These are phyloP conservation scores for Trichophyton mentagrophytes DNA, from an alignment of 2,329 filamentous ascomycete genomes.

Conservation along the genomic window DNA sequence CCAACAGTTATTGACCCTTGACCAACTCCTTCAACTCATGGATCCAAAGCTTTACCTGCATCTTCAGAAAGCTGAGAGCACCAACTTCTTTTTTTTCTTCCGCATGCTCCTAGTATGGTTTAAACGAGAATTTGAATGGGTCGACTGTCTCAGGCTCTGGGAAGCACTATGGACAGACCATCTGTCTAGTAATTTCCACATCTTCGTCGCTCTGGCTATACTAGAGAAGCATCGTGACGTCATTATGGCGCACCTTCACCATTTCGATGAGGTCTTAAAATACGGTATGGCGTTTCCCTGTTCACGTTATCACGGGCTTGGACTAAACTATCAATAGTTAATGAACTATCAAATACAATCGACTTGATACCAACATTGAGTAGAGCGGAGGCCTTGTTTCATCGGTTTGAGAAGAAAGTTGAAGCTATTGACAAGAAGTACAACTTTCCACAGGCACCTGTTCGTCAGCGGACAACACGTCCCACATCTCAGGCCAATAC, in stretches of 20 bases:
- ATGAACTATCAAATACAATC: conserved; percentile 86
- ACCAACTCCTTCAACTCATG: conserved; percentile 93
- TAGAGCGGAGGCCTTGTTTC: conserved; percentile 77
- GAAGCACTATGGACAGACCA: conserved; percentile 92
- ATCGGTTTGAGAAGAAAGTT: conserved; percentile 73
- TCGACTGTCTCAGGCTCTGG: conserved; percentile 77
- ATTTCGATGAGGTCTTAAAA: conserved; percentile 95
- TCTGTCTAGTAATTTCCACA: conserved; percentile 74
- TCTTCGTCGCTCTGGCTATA: conserved; percentile 88
- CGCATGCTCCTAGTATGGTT: conserved; percentile 98
- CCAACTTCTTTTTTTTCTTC: conserved; percentile 99
- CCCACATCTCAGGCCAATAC: conserved; percentile 2
- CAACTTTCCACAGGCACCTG: conserved; percentile 56
- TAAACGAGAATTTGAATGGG: conserved; percentile 90
- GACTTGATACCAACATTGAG: conserved; percentile 78
- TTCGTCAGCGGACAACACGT: conserved; percentile 11
- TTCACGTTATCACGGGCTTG: not conserved
- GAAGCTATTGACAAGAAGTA: conserved; percentile 86
- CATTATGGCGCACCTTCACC: conserved; percentile 85
- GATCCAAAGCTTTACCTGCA: conserved; percentile 90
- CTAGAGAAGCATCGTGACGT: conserved; percentile 92
- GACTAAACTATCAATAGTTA: conserved; percentile 48
- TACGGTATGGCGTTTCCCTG: conserved; percentile 52
- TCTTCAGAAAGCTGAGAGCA: conserved; percentile 78
- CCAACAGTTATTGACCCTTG: conserved; percentile 73